Evolutionary conservation across 2,329 filamentous ascomycete species (phyloP).

Genomic region (Apiospora phragmitis): DNA sequence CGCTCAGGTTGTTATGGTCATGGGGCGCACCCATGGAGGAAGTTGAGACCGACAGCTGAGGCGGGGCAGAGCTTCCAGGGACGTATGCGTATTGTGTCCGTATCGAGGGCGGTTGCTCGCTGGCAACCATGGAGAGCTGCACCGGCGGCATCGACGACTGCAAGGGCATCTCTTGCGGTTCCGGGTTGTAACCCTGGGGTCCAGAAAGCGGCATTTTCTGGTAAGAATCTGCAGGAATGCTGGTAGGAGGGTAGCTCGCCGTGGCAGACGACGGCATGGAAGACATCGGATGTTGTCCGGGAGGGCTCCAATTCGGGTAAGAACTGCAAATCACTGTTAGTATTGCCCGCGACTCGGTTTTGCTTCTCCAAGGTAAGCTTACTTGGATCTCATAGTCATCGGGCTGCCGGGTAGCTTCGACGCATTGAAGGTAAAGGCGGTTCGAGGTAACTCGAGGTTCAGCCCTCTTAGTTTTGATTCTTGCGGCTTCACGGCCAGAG

Average conservation of each 20-base stretch:
- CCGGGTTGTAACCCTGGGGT: constrained; percentile 46
- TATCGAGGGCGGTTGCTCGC: constrained; percentile 47
- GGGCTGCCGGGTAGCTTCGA: constrained; percentile 56
- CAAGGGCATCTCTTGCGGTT: constrained; percentile 55
- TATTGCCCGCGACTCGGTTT: neutral
- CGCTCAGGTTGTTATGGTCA: constrained; percentile 48
- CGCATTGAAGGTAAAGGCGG: constrained; percentile 59
- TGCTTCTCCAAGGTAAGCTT: constrained; percentile 34
- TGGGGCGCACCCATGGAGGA: constrained; percentile 42
- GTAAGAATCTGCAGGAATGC: constrained; percentile 52
- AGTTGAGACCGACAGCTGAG: constrained; percentile 47
- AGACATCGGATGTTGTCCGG: constrained; percentile 44
- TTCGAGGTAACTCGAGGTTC: constrained; percentile 56
- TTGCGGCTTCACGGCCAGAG: constrained; percentile 54
- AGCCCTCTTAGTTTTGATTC: constrained; percentile 53
- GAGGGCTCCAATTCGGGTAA: constrained; percentile 57
- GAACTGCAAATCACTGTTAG: constrained; percentile 45
- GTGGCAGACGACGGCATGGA: constrained; percentile 50
- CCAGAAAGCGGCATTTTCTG: constrained; percentile 54
- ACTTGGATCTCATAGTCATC: constrained; percentile 61
- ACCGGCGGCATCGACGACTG: constrained; percentile 56
- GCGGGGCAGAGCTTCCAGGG: constrained; percentile 49
- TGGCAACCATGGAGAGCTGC: constrained; percentile 49
- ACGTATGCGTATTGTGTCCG: constrained; percentile 58
- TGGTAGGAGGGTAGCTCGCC: constrained; percentile 49